phyloP scores from a whole-genome alignment of 345 rosid species.

The Dipteronia sinensis region DNA sequence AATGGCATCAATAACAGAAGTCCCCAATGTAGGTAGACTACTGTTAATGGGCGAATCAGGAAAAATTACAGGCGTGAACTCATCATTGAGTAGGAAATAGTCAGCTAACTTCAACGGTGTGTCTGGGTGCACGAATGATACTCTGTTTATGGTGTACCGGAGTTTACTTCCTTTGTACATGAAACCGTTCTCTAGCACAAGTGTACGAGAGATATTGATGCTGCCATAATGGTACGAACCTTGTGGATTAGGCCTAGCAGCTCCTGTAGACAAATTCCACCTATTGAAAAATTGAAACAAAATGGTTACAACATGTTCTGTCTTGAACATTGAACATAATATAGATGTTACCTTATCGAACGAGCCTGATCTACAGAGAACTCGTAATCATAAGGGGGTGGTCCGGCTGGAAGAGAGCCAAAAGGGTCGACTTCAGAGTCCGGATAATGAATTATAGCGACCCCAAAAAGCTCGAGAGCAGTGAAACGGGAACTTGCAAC shows the following conservation, averaged over 20 bases:
- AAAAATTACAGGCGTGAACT: constrained; percentile 17
- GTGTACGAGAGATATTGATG: constrained; percentile 38
- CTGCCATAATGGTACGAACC: constrained; percentile 52
- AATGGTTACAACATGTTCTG: not conserved
- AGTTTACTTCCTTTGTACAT: constrained; percentile 20
- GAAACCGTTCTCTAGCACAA: constrained; percentile 37
- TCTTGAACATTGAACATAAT: not conserved
- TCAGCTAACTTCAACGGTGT: constrained; percentile 51
- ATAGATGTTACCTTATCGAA: constrained; percentile 29
- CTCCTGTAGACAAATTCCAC: constrained; percentile 43
- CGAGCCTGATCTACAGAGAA: constrained; percentile 49
- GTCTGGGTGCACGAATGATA: constrained; percentile 38
- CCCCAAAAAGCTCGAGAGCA: constrained; percentile 25
- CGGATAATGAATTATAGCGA: constrained; percentile 38
- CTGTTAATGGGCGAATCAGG: constrained; percentile 25
- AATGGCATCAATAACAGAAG: constrained; percentile 33
- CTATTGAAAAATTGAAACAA: constrained; percentile 13
- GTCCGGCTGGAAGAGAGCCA: constrained; percentile 33
- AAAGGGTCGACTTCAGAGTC: constrained; percentile 27
- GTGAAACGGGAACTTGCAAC: constrained; percentile 47
- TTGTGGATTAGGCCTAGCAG: constrained; percentile 56
- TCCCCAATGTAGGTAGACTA: constrained; percentile 12
- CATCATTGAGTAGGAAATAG: constrained; percentile 25
- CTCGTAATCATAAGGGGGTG: constrained; percentile 30
- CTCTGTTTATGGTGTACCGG: constrained; percentile 41